Percentiles rank a stretch among this genome's conserved stretches.
Evolutionary conservation across 2,329 filamentous ascomycete species (phyloP).

Genomic region (Cadophora sp.): DNA sequence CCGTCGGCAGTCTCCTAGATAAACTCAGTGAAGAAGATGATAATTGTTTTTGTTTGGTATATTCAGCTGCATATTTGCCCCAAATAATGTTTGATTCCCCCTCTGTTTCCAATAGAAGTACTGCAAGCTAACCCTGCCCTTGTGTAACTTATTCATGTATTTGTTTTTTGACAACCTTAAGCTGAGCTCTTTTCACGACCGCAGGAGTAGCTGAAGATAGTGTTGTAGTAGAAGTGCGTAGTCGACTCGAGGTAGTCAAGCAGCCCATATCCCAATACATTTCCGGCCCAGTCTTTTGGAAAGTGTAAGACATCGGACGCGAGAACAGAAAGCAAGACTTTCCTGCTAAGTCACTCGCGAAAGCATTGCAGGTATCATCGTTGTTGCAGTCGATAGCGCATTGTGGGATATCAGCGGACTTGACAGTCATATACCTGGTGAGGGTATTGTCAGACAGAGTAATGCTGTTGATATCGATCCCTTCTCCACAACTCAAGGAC

Average conservation of each 20-base stretch:
- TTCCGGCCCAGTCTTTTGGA: slow-evolving; percentile 2
- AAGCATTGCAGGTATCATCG: slow-evolving; percentile 3
- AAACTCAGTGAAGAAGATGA: too few species aligned
- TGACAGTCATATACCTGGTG: neutral
- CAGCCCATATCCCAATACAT: slow-evolving; percentile 6
- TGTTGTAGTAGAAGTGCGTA: slow-evolving; percentile 7
- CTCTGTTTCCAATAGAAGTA: too few species aligned
- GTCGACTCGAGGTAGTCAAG: neutral
- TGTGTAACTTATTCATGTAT: neutral
- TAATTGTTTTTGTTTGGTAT: neutral
- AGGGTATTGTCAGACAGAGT: slow-evolving; percentile 2
- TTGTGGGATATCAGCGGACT: neutral
- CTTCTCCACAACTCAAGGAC: neutral
- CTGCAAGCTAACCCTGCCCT: neutral
- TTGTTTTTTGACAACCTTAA: neutral
- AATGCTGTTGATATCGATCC: neutral
- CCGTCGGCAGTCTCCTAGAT: too few species aligned
- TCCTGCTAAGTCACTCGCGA: neutral
- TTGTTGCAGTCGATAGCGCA: neutral
- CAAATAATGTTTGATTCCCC: too few species aligned
- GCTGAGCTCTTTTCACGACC: neutral
- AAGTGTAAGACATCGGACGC: neutral
- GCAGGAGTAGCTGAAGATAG: neutral
- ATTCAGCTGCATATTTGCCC: too few species aligned
- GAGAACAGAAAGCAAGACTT: slow-evolving; percentile 10